Base-by-base conservation (phyloP, 2,329 filamentous ascomycete species). In the Trichophyton verrucosum region DNA sequence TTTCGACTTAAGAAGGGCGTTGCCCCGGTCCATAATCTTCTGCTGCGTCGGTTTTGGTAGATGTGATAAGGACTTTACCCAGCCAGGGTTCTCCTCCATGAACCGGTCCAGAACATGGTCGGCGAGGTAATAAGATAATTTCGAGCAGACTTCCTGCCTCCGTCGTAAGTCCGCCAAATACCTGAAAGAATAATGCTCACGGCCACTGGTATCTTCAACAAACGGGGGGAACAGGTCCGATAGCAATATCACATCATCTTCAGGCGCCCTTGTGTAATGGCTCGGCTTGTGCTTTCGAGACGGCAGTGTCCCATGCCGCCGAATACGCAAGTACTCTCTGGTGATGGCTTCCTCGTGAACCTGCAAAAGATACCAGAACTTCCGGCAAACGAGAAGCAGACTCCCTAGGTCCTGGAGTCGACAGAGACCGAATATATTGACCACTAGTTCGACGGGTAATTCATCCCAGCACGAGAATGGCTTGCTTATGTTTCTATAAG, bases 161-260 rank as follows among this genome's bases (percentile, higher is more conserved):
- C 70, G 70, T 20, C 70, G 69, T 58, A 76, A 61, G 36, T 69
- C 70, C 63, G 71, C 66, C 30, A 76, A 61, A 65, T 76, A 76
- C 64, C 71, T 68, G 59, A 75, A 76, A 1, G 74, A 74, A 61
- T 75, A 76, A 47, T 73, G 65, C 60, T 74, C 69, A 9, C 33
- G 27, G 30, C 20, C n/a, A 9, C 71, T 70, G 46, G 70, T 69
- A 9, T 70, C 70, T 46, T 70, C 71, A 44, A 69, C 71, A 4
- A 69, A 64, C 0, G 75, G 75, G 3, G 72, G 74, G 57, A 76
- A 76, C 6, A 76, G 66, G 63, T 76, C 75, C 9, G 74, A 76
- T 15, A 76, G 66, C 24, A 76, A 69, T 42, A 76, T 71, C 40
- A 75, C 74, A 66, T 76, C 73, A 61, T 76, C 74, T 63, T 74